A percentile compares a stretch with the other conserved stretches of the same genome.
Conservation (phyloP, 2,329 filamentous ascomycete genomes). For the Chaetomiaceae sp. region DNA sequence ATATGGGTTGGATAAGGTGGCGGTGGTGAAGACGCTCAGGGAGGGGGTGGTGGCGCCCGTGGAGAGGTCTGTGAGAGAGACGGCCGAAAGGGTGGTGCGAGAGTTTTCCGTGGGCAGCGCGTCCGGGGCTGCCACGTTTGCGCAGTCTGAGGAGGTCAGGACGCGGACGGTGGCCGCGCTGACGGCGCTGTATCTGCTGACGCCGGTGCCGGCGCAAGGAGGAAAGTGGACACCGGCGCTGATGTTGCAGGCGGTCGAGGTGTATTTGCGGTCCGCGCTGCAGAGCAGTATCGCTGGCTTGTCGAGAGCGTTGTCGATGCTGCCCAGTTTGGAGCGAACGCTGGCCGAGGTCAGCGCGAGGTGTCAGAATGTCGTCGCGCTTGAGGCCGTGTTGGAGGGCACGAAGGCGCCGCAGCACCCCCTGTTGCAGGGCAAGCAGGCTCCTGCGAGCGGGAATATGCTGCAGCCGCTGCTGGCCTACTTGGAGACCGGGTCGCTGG, state of each 20-base stretch:
- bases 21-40: slow-evolving; percentile 63
- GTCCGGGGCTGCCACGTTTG: slow-evolving; percentile 49
- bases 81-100: slow-evolving; percentile 72
- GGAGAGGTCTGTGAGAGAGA: slow-evolving; percentile 67
- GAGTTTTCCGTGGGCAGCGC: slow-evolving; percentile 70
- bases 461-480: slow-evolving; percentile 67
- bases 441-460: slow-evolving; percentile 47
- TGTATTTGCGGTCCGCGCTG: slow-evolving; percentile 75
- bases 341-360: slow-evolving; percentile 75
- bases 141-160: slow-evolving; percentile 68
- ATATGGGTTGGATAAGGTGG: slow-evolving; percentile 67
- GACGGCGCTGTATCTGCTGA: slow-evolving; percentile 74
- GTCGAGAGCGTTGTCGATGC: slow-evolving; percentile 67
- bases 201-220: slow-evolving; percentile 68
- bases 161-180: slow-evolving; percentile 69
- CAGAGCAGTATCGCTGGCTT: slow-evolving; percentile 74
- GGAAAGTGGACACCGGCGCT: slow-evolving; percentile 62
- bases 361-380: slow-evolving; percentile 86
- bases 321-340: slow-evolving; percentile 77
- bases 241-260: slow-evolving; percentile 71
- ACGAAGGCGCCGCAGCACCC: slow-evolving; percentile 67
- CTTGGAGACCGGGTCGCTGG: slow-evolving; percentile 82
- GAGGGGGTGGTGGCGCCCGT: slow-evolving; percentile 64
- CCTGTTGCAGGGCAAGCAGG: slow-evolving; percentile 41
- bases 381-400: slow-evolving; percentile 70